Evolutionary conservation across 2,329 filamentous ascomycete genomes (phyloP), one percentile per base, ranked within the genome.

Genomic region (Pyrenophora graminea): DNA sequence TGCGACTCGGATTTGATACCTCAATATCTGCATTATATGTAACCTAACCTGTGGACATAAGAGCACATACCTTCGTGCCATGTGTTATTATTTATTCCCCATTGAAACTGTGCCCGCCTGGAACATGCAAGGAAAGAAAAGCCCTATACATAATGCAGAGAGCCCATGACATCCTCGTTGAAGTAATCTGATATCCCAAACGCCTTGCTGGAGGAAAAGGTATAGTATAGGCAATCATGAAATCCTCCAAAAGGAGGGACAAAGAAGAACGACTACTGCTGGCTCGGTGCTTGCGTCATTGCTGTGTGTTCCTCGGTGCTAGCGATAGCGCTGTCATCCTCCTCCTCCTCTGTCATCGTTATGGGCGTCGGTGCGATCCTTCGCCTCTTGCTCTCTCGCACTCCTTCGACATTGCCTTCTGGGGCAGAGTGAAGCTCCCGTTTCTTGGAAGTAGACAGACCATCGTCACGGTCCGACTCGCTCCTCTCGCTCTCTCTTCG

Each of bases 331-430:
- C 51, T 63, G 19, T 72, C 68, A 25, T 55, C 55, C 8, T 61
- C 25, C 9, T 30, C 25, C 21, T 23, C 62, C 9, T 44, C 48
- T 1, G 51, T 56, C 42, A 68, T 56, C 1, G 50, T 75, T 64
- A 78, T 71, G 8, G 70, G 70, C 31, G 76, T 79, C 2, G 77
- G 77, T 13, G 75, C 76, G 41, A 80, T 75, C 38, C 78, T 68
- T 51, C 77, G 68, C 53, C 73, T 72, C 70, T 80, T 80, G 13
- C 70, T 73, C 39, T 65, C 69, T 41, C 69, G 63, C 3, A 61
- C 49, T 46, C 71, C 60, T 56, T 71, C 70, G 1, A 48, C 63
- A 39, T 76, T 70, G 1, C 51, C 62, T 43, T 76, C 74, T 3
- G 70, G 72, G 1, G 64, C 68, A 30, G 70, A 63, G 2, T 74